Conservation (phyloP, 2,329 filamentous ascomycete genomes). For the Mycocentrospora acerina region DNA sequence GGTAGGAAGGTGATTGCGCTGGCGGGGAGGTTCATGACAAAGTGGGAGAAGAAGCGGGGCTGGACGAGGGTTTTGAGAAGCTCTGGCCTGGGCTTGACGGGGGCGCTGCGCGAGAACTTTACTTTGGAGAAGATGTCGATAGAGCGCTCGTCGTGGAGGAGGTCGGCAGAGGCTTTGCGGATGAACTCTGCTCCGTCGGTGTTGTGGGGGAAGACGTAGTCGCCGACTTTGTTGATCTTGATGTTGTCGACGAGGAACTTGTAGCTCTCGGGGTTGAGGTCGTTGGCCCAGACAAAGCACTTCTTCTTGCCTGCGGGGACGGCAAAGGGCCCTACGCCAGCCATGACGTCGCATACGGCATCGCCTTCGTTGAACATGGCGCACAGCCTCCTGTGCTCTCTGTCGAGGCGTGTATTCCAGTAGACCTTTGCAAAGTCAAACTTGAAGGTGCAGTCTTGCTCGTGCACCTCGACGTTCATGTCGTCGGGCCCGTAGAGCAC, state of each 20-base stretch:
- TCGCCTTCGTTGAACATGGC: constrained; percentile 77
- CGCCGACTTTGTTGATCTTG: constrained; percentile 72
- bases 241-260: constrained; percentile 70
- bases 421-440: constrained; percentile 98
- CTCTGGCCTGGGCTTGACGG: constrained; percentile 21
- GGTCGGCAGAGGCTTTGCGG: constrained; percentile 62
- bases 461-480: constrained; percentile 77
- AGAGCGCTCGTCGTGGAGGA: constrained; percentile 56
- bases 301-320: constrained; percentile 85
- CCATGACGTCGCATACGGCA: constrained; percentile 95
- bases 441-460: constrained; percentile 80
- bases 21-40: constrained; percentile 96
- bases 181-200: constrained; percentile 83
- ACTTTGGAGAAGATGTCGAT: constrained; percentile 42
- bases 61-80: constrained; percentile 49
- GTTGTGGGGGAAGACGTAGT: constrained; percentile 77
- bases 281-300: constrained; percentile 95
- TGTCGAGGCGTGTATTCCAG: constrained; percentile 92
- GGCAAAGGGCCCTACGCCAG: constrained; percentile 92
- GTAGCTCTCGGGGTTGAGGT: constrained; percentile 90
- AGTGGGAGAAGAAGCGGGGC: constrained; percentile 82
- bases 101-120: constrained; percentile 28
- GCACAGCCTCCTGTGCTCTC: constrained; percentile 82
- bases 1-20: constrained; percentile 82
- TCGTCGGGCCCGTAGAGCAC: constrained; percentile 80